Percentiles rank a stretch among this genome's conserved stretches.
Conservation (phyloP, 345 rosid species). For the Noccaea caerulescens region DNA sequence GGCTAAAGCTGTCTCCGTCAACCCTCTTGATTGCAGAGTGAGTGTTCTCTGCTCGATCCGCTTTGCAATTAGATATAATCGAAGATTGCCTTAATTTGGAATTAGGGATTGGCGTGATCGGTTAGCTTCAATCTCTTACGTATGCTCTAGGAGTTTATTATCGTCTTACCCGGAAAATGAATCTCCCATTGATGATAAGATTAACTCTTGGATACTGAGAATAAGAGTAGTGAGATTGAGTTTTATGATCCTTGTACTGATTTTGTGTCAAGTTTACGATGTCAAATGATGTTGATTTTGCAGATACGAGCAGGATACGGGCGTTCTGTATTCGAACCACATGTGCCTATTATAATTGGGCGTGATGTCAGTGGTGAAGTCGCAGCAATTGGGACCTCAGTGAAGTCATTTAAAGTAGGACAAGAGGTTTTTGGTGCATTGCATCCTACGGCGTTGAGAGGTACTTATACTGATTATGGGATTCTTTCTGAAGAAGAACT, state of each 20-base stretch:
- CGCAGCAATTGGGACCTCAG: conserved; percentile 75
- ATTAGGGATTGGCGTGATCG: neutral
- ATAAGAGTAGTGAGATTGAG: neutral
- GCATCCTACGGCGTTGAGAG: conserved; percentile 96
- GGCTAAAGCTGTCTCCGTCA: conserved; percentile 83
- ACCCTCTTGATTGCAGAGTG: conserved; percentile 92
- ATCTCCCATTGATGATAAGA: neutral
- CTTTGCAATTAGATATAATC: conserved; percentile 4
- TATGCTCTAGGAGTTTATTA: neutral
- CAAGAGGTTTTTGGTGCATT: conserved; percentile 95
- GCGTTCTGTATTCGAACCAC: conserved; percentile 85
- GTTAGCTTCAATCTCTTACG: conserved; percentile 15
- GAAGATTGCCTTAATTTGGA: neutral
- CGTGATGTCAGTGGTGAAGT: conserved; percentile 94
- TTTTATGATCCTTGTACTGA: neutral
- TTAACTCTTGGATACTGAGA: too few species aligned
- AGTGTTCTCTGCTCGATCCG: conserved; percentile 43
- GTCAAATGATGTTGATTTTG: conserved; percentile 24
- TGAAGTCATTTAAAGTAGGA: conserved; percentile 64
- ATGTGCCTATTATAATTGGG: conserved; percentile 89
- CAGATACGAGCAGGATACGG: conserved; percentile 98
- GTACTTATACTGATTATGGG: conserved; percentile 88
- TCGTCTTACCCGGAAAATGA: neutral
- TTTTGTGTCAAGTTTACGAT: too few species aligned
- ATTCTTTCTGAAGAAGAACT: conserved; percentile 85